phyloP scores from a whole-genome alignment of 768 basidiomycete species.

The Tubosaeta sp. region DNA sequence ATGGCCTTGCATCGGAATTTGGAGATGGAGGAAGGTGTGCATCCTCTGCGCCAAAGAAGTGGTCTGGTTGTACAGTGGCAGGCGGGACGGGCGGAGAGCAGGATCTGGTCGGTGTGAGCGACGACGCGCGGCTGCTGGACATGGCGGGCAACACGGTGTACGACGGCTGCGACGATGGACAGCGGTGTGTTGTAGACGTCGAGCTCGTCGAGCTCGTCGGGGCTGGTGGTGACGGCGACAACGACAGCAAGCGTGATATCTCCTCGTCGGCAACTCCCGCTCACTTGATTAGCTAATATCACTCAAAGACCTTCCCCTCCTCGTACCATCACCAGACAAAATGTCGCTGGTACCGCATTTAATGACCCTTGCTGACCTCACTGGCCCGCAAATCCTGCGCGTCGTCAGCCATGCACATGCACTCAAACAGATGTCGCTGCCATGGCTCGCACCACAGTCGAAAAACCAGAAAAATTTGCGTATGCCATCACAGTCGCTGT shows the following conservation, averaged over 20 bases:
- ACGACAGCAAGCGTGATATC: constrained; percentile 2
- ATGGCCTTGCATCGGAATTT: constrained; percentile 55
- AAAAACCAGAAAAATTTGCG: constrained; percentile 36
- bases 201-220: constrained; percentile 6
- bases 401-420: constrained; percentile 60
- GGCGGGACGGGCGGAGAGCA: constrained; percentile 41
- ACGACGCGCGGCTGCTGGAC: constrained; percentile 26
- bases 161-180: neutral
- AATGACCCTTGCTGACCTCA: constrained; percentile 86
- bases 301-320: neutral
- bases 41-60: constrained; percentile 66
- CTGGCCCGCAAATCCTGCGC: constrained; percentile 64
- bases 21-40: constrained; percentile 52
- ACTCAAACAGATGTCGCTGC: constrained; percentile 59
- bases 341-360: constrained; percentile 57
- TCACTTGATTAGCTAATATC: neutral
- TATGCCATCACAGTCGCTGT: constrained; percentile 70
- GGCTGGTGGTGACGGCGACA: constrained; percentile 2
- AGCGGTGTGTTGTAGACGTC: neutral
- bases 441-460: constrained; percentile 59
- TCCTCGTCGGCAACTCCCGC: constrained; percentile 13
- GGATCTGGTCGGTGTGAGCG: constrained; percentile 43
- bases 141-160: constrained; percentile 8
- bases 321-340: neutral
- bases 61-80: constrained; percentile 68